A percentile compares a stretch with the other conserved stretches of the same genome.
phyloP scores from a whole-genome alignment of 2,329 filamentous ascomycete species.

The Ceratocystis lukuohia region DNA sequence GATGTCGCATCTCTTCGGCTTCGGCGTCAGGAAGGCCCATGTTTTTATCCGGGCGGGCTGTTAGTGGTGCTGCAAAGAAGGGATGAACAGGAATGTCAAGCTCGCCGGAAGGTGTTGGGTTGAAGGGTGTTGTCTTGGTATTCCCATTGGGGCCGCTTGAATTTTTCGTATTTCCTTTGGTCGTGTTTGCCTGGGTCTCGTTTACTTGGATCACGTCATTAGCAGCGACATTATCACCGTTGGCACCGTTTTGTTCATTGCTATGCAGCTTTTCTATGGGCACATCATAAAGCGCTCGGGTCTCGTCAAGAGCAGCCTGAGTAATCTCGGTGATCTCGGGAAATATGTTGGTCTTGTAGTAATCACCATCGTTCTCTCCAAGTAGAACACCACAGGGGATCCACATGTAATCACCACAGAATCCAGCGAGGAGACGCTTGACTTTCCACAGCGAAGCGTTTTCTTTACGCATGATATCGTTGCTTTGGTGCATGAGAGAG shows the following conservation, averaged over 20 bases:
- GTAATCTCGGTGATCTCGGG: constrained; percentile 28
- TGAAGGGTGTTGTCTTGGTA: neutral
- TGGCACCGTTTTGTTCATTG: neutral
- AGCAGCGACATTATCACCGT: neutral
- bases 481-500: constrained; percentile 55
- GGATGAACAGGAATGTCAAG: constrained; percentile 50
- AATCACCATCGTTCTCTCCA: constrained; percentile 40
- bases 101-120: neutral
- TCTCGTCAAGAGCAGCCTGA: constrained; percentile 15
- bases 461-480: constrained; percentile 61
- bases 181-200: neutral
- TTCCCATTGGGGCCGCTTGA: neutral
- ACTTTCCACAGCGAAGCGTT: constrained; percentile 59
- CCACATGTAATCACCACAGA: constrained; percentile 64
- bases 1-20: constrained; percentile 62
- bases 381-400: constrained; percentile 47
- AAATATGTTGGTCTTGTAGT: constrained; percentile 39
- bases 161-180: neutral
- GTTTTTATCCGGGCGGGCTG: constrained; percentile 53
- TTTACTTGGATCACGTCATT: neutral
- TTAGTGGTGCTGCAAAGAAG: constrained; percentile 53
- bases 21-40: constrained; percentile 58
- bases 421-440: constrained; percentile 56
- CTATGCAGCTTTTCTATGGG: neutral
- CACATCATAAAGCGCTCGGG: constrained; percentile 7